Conservation (phyloP, 2,329 filamentous ascomycete genomes). For the Pyrenophora teres region DNA sequence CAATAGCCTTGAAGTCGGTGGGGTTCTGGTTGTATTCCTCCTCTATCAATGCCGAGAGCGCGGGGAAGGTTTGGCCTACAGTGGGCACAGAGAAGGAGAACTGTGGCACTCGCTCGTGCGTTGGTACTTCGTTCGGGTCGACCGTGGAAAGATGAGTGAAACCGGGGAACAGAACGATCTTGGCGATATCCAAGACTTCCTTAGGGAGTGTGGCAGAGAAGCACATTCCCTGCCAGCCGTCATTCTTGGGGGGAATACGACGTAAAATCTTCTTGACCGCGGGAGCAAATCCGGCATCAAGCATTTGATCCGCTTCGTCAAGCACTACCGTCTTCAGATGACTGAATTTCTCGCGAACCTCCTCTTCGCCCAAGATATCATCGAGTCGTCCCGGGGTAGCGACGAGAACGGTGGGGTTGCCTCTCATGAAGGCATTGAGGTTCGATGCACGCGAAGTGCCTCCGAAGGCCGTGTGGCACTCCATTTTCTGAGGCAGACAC, state of each 20-base stretch:
- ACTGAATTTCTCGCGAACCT: conserved; percentile 53
- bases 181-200: conserved; percentile 53
- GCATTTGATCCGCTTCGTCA: conserved; percentile 52
- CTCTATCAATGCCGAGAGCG: conserved; percentile 52
- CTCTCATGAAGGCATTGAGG: conserved; percentile 42
- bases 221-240: conserved; percentile 57
- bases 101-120: conserved; percentile 56
- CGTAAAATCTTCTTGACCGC: conserved; percentile 58
- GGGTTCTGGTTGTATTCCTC: conserved; percentile 49
- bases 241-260: conserved; percentile 56
- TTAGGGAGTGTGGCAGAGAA: conserved; percentile 54
- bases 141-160: conserved; percentile 52
- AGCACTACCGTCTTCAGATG: conserved; percentile 54
- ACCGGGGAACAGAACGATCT: conserved; percentile 50
- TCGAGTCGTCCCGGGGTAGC: conserved; percentile 56
- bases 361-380: conserved; percentile 52
- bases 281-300: conserved; percentile 59
- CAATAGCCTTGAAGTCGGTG: conserved; percentile 52
- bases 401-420: conserved; percentile 51
- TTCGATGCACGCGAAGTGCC: conserved; percentile 42
- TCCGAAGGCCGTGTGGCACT: conserved; percentile 54
- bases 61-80: conserved; percentile 53
- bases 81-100: conserved; percentile 53
- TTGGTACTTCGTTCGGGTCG: conserved; percentile 52
- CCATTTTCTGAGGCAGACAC: conserved; percentile 44